These are phyloP conservation scores for Inonotus hispidus DNA, from an alignment of 1,284 basidiomycete species.

Conservation along the genomic window DNA sequence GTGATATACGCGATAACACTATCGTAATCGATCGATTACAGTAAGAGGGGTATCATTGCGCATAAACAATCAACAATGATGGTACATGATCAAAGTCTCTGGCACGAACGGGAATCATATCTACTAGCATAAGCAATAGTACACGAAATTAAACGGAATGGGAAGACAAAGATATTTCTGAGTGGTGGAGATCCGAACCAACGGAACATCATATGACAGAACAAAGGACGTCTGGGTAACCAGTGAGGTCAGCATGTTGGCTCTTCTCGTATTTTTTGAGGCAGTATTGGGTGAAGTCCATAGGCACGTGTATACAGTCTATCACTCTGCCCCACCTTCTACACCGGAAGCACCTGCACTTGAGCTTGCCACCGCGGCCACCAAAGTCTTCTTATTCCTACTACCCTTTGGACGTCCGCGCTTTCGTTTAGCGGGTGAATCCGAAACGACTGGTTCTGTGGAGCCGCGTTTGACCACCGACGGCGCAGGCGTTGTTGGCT, in stretches of 20 bases:
- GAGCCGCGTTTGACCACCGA: constrained; percentile 26
- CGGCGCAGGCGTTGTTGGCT: constrained; percentile 14
- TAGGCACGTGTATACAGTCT: not conserved
- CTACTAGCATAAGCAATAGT: not conserved
- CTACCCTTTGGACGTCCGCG: constrained; percentile 42
- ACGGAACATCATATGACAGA: not conserved
- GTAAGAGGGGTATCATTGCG: no score
- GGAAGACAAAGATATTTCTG: not conserved
- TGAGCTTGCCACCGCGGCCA: not conserved
- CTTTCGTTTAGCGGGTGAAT: constrained; percentile 34
- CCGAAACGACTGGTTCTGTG: constrained; percentile 29
- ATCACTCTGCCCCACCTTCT: not conserved
- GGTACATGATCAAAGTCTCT: not conserved
- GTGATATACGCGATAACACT: no score
- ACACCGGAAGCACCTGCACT: not conserved
- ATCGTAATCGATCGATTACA: no score
- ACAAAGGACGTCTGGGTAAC: not conserved
- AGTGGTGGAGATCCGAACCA: not conserved
- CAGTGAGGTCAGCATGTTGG: not conserved
- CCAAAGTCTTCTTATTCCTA: constrained; percentile 33
- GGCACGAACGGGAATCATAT: not conserved
- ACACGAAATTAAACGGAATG: not conserved
- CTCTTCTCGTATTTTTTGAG: not conserved
- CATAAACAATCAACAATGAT: not conserved
- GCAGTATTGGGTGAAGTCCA: not conserved